phyloP scores from a whole-genome alignment of 352 stramenopile genomes.

The Pythium periplocum region DNA sequence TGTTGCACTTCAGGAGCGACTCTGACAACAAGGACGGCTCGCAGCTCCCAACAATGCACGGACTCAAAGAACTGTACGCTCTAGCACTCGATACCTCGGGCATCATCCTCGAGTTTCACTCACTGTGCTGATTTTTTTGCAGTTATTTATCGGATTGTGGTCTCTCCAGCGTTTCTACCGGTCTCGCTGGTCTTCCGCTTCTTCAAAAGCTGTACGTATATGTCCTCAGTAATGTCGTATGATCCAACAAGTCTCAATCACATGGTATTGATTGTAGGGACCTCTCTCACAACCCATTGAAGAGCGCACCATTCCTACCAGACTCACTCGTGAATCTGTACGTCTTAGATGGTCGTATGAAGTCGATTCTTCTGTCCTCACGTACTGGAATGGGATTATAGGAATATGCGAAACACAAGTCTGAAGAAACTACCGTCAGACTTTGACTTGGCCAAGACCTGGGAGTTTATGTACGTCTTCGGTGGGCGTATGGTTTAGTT shows the following conservation, averaged over 20 bases:
- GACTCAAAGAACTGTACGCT: too few relatives aligned
- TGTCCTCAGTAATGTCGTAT: not conserved
- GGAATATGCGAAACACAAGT: slow-evolving; percentile 16
- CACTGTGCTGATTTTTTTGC: not conserved
- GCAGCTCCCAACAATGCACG: too few relatives aligned
- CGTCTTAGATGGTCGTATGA: not conserved
- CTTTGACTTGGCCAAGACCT: slow-evolving; percentile 20
- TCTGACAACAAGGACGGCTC: too few relatives aligned
- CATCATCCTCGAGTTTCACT: too few relatives aligned
- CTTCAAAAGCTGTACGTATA: not conserved
- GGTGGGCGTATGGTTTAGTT: not conserved
- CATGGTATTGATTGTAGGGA: not conserved
- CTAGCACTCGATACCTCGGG: too few relatives aligned
- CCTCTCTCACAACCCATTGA: not conserved
- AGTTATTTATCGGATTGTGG: not conserved
- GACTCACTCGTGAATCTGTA: slow-evolving; percentile 13
- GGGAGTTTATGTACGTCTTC: slow-evolving; percentile 16
- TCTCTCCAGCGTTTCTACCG: not conserved
- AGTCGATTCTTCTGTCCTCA: not conserved
- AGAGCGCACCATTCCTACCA: slow-evolving; percentile 1
- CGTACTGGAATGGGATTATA: not conserved
- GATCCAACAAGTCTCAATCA: not conserved
- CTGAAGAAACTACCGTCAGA: slow-evolving; percentile 12
- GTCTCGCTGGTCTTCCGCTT: not conserved
- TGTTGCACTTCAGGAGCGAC: too few relatives aligned